These are phyloP conservation scores for Teunomyces gatunensis DNA, from an alignment of 805 yeast genomes.

Conservation along the genomic window DNA sequence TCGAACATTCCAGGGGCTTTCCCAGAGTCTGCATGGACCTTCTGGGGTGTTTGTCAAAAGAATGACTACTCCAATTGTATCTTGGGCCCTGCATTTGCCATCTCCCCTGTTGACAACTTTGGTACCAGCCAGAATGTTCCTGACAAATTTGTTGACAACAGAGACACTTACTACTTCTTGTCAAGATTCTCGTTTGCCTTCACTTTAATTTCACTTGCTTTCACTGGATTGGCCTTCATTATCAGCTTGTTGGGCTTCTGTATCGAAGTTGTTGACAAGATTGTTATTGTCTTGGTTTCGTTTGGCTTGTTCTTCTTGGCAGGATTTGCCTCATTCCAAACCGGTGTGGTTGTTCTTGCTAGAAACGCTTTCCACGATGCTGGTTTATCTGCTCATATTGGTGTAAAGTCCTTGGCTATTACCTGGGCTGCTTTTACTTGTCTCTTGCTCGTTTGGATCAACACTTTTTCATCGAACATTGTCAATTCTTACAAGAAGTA, in stretches of 20 bases:
- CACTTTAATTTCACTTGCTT: constrained; percentile 49
- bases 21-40: constrained; percentile 70
- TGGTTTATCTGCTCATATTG: constrained; percentile 46
- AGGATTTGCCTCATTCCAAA: constrained; percentile 67
- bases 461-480: constrained; percentile 51
- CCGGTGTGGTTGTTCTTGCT: constrained; percentile 78
- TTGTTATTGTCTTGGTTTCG: constrained; percentile 49
- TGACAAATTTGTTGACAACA: constrained; percentile 42
- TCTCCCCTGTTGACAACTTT: constrained; percentile 79
- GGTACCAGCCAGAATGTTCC: constrained; percentile 52
- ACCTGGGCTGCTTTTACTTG: constrained; percentile 69
- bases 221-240: constrained; percentile 61
- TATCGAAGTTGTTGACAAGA: constrained; percentile 53
- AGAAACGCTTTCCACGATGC: constrained; percentile 60
- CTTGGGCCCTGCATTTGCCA: constrained; percentile 75
- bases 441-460: constrained; percentile 48
- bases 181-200: constrained; percentile 45
- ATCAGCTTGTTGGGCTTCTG: constrained; percentile 54
- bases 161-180: constrained; percentile 59
- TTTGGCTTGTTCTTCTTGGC: constrained; percentile 53
- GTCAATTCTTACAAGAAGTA: constrained; percentile 52
- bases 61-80: constrained; percentile 51
- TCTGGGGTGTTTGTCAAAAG: constrained; percentile 68
- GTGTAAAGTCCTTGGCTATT: constrained; percentile 58
- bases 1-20: constrained; percentile 49